phyloP scores from a whole-genome alignment of 169 alveolate species.

The Plasmodium fragile region DNA sequence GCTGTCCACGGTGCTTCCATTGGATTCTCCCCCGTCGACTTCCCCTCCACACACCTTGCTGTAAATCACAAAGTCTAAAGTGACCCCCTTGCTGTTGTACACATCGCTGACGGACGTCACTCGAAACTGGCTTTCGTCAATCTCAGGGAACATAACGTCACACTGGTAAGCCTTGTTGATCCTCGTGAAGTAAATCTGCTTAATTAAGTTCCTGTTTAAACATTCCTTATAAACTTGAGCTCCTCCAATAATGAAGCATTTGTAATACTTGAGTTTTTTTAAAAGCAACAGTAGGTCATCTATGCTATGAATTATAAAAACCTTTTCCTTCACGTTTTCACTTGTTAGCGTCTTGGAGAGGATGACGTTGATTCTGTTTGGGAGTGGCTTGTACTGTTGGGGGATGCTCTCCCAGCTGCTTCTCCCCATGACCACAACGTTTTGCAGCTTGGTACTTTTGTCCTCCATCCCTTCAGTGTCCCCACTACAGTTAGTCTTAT shows the following conservation, averaged over 20 bases:
- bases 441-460: constrained; percentile 62
- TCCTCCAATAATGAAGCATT: constrained; percentile 91
- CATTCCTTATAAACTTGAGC: constrained; percentile 87
- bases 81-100: constrained; percentile 66
- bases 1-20: not conserved
- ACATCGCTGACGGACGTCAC: constrained; percentile 79
- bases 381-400: constrained; percentile 87
- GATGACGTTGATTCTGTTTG: constrained; percentile 90
- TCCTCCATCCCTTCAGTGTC: not conserved
- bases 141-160: constrained; percentile 85
- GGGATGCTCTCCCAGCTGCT: constrained; percentile 96
- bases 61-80: constrained; percentile 78
- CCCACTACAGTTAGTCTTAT: constrained; percentile 30
- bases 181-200: constrained; percentile 90
- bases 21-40: not conserved
- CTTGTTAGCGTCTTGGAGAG: constrained; percentile 86
- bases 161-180: constrained; percentile 86
- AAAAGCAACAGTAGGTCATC: constrained; percentile 78
- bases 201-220: constrained; percentile 79
- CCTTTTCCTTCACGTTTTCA: constrained; percentile 76
- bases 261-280: constrained; percentile 75
- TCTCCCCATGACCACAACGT: constrained; percentile 97
- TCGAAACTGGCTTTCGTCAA: constrained; percentile 77
- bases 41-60: constrained; percentile 31
- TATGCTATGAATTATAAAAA: constrained; percentile 74